These are phyloP conservation scores for Starmerella powellii DNA, from an alignment of 805 yeast genomes.

Conservation along the genomic window DNA sequence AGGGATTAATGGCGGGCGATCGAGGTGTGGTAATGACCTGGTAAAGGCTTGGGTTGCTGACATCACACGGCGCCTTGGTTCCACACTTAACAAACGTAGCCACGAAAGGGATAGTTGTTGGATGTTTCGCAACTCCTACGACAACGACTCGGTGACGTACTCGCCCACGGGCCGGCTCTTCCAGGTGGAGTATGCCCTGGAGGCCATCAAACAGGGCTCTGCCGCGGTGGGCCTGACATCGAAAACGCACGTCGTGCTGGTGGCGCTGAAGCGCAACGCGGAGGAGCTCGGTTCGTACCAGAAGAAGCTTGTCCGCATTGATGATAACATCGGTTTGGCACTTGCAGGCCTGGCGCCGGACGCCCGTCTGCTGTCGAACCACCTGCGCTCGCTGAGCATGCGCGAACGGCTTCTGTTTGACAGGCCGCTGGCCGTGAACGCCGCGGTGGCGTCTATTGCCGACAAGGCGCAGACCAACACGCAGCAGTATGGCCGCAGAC, in stretches of 20 bases:
- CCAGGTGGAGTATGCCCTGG: conserved; percentile 80
- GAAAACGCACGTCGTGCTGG: conserved; percentile 75
- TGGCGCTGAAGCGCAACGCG: conserved; percentile 89
- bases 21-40: no score
- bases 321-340: conserved; percentile 87
- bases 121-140: conserved; percentile 93
- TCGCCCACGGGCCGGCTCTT: conserved; percentile 90
- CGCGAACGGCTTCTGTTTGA: conserved; percentile 72
- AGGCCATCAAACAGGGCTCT: conserved; percentile 95
- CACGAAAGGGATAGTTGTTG: no score
- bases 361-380: conserved; percentile 86
- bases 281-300: conserved; percentile 97
- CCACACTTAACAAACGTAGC: no score
- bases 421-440: conserved; percentile 69
- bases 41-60: no score
- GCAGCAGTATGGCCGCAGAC: conserved; percentile 90
- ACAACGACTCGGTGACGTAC: conserved; percentile 95
- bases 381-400: conserved; percentile 82
- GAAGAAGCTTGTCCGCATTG: conserved; percentile 81
- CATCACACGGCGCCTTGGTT: no score
- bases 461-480: conserved; percentile 97
- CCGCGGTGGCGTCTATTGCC: conserved; percentile 76
- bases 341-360: conserved; percentile 97
- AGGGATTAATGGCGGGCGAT: no score
- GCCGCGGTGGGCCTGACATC: conserved; percentile 93